Base-by-base conservation (phyloP, 352 stramenopile species). In the Phytophthora aleatoria region DNA sequence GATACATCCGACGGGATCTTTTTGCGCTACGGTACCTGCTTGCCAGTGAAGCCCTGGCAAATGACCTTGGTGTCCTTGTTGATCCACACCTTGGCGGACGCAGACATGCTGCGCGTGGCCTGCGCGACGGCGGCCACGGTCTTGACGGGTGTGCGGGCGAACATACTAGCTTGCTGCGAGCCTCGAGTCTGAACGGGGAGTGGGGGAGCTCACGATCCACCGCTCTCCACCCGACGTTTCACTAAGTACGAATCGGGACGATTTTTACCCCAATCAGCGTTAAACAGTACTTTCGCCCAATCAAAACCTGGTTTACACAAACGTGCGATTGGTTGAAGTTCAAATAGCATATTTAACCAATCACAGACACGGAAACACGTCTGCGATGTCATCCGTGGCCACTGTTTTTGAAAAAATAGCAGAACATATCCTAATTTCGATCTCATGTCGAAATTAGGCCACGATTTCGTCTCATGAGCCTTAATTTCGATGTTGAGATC, bases 1-100 rank as follows among this genome's bases (percentile, higher is more conserved):
- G 9, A 41, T 41, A 26, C 27, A 13, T 26, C 12, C 27, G 26
- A 39, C 45, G 11, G 20, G 42, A 59, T 64, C 45, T 63, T 70
- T 59, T 41, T 11, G 35, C 35, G 35, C 55, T 77, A 43, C 38
- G 27, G 30, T 83, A 97, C 92, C 88, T 99, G 96, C 82, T 99
- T 99, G 71, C 98, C 98, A 49, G 98, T 99, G 78, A 99, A 99
- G 51, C 98, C 98, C 83, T 99, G 98, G 76, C 96, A 98, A 73
- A 99, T 99, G 31, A 99, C 97, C 62, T 95, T 96, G 36, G 98
- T 99, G 81, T 99, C 93, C 86, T 99, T 99, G 85, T 99, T 97
- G 59, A 99, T 94, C 97, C 97, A 99, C 45, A 99, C 98, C 65
- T 99, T 98, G 70, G 97, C 97, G 31, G 91, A 98, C n/a, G 96